phyloP scores from a whole-genome alignment of 345 rosid species.

The Tarenaya hassleriana region DNA sequence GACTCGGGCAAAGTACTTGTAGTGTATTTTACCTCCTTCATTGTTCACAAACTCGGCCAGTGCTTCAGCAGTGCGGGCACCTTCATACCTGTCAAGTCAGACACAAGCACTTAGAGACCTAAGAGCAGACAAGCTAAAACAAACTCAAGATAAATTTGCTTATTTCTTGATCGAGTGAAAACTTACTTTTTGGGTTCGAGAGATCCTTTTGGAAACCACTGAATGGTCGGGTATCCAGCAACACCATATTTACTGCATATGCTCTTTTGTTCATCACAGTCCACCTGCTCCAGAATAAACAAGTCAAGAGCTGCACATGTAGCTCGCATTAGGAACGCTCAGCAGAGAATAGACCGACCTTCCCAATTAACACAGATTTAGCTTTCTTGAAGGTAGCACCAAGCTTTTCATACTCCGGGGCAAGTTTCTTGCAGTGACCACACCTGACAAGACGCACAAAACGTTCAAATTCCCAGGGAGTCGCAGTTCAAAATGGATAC shows the following conservation, averaged over 20 bases:
- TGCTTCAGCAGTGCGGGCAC: constrained; percentile 77
- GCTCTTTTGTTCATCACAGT: constrained; percentile 92
- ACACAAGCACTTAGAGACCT: not conserved
- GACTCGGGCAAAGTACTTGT: too few relatives aligned
- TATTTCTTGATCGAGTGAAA: constrained; percentile 1
- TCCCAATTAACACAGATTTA: constrained; percentile 80
- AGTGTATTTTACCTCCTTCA: constrained; percentile 98
- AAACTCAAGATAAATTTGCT: too few relatives aligned
- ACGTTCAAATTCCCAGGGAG: not conserved
- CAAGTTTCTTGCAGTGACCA: constrained; percentile 99
- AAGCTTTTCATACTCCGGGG: constrained; percentile 92
- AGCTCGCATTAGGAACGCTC: not conserved
- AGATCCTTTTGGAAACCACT: constrained; percentile 97
- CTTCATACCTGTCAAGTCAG: constrained; percentile 60
- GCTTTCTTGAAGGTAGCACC: constrained; percentile 87
- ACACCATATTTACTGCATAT: constrained; percentile 87
- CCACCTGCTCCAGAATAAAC: constrained; percentile 56
- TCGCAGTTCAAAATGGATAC: too few relatives aligned
- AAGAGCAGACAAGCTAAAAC: too few relatives aligned
- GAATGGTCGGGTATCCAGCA: constrained; percentile 88
- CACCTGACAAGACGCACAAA: constrained; percentile 49
- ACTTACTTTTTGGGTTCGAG: constrained; percentile 88
- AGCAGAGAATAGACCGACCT: constrained; percentile 38
- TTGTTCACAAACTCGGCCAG: constrained; percentile 79
- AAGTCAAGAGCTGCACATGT: not conserved